Evolutionary conservation across 2,329 filamentous ascomycete species (phyloP), one percentile per base, ranked within the genome.

Genomic region (Shiraia sp.): DNA sequence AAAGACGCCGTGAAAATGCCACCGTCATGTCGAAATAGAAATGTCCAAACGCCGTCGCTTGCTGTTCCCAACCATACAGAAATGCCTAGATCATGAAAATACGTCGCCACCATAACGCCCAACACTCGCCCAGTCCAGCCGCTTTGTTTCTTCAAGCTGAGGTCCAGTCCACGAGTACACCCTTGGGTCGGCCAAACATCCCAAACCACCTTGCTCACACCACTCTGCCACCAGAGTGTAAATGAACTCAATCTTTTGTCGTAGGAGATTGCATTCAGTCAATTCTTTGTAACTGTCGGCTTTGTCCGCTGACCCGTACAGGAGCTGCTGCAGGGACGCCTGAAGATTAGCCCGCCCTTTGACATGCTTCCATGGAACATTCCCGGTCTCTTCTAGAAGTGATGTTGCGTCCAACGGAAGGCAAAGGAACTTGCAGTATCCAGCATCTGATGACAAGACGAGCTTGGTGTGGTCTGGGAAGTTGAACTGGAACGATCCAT

Each of bases 401-500:
- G 81, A 75, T 2, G 86, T 83, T 1, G 87, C 87, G 44, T 86
- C 81, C n/a, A 82, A 74, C 0, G 86, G 82, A 14, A 91, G 80
- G 59, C 88, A 85, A 72, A 87, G 87, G 63, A 90, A 89, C 63
- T 88, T 86, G 54, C 87, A 86, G 77, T 83, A 86, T 1, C 79
- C 82, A n/a, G 86, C 88, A 22, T 86, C 81, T 1, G 85, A 74
- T 43, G 89, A 88, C 17, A 93, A 73, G 10, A 92, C 85, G 40
- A 93, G 80, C 71, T 93, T 93, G 45, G 88, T 92, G 66, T 93
- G 88, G 55, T 93, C 88, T 2, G 88, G 88, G 67, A 93, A 93
- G 71, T 93, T 92, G 71, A 92, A 88, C 80, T 88, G 87, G 53
- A 91, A 78, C 57, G 88, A 87, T 2, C 88, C 88, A 63, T 92